A percentile compares a stretch with the other conserved stretches of the same genome.
phyloP scores from a whole-genome alignment of 805 yeast genomes.

The Barnettozyma sucrosica region DNA sequence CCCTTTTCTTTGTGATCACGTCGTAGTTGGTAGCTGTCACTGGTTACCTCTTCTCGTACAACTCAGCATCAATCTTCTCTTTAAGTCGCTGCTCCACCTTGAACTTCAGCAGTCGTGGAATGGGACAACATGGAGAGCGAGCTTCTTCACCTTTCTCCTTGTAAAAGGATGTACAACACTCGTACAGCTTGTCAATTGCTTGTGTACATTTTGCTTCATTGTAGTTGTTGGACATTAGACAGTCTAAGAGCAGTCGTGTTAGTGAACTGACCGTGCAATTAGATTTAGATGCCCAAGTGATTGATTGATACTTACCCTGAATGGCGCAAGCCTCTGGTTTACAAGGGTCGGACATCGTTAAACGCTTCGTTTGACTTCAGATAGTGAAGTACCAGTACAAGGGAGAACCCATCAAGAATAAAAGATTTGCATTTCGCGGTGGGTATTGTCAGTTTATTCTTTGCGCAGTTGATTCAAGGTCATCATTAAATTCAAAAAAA shows the following conservation, averaged over 20 bases:
- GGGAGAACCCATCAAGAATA: not conserved
- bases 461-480: not conserved
- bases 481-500: not conserved
- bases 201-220: slow-evolving; percentile 71
- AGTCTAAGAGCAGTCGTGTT: slow-evolving; percentile 35
- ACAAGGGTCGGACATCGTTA: slow-evolving; percentile 40
- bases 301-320: slow-evolving; percentile 43
- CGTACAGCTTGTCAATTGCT: slow-evolving; percentile 63
- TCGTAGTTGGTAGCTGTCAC: not conserved
- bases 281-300: not conserved
- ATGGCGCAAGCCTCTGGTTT: slow-evolving; percentile 78
- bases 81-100: slow-evolving; percentile 39
- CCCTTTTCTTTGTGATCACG: not conserved
- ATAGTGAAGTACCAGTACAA: not conserved
- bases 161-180: slow-evolving; percentile 70
- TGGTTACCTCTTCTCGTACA: not conserved
- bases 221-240: slow-evolving; percentile 55
- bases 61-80: slow-evolving; percentile 6
- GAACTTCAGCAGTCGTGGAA: slow-evolving; percentile 50
- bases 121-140: slow-evolving; percentile 74
- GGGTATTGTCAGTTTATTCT: not conserved
- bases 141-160: slow-evolving; percentile 51
- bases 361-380: not conserved
- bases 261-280: not conserved
- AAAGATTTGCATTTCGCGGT: not conserved